Percentiles rank a stretch among this genome's conserved stretches.
Evolutionary conservation across 2,329 filamentous ascomycete genomes (phyloP).

Genomic region (Sporothrix brunneoviolacea): DNA sequence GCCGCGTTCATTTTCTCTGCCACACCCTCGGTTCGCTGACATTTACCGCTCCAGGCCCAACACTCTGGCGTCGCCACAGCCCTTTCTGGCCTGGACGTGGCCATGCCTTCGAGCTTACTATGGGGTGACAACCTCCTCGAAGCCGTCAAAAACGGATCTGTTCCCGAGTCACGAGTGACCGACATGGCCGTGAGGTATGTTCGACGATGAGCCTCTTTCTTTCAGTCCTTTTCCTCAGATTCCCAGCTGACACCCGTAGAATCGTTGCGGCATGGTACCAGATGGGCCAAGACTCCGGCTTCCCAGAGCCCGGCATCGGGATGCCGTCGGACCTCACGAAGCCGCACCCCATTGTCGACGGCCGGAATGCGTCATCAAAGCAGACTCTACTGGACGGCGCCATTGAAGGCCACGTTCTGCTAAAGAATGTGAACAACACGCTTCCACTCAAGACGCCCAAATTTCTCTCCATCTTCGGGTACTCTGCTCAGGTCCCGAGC

Average conservation of each 20-base stretch:
- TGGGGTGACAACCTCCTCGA: slow-evolving; percentile 50
- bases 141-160: slow-evolving; percentile 54
- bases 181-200: slow-evolving; percentile 22
- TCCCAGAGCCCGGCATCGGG: slow-evolving; percentile 42
- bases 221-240: slow-evolving; percentile 18
- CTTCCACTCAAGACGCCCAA: slow-evolving; percentile 47
- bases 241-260: slow-evolving; percentile 20
- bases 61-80: slow-evolving; percentile 56
- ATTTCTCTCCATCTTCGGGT: slow-evolving; percentile 54
- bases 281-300: slow-evolving; percentile 43
- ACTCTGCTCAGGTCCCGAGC: slow-evolving; percentile 46
- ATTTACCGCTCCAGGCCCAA: slow-evolving; percentile 49
- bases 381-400: slow-evolving; percentile 46
- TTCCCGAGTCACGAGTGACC: slow-evolving; percentile 46
- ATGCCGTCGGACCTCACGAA: slow-evolving; percentile 42
- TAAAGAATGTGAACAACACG: slow-evolving; percentile 52
- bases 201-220: not conserved
- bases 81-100: slow-evolving; percentile 63
- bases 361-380: slow-evolving; percentile 40
- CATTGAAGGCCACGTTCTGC: slow-evolving; percentile 56
- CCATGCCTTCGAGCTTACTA: slow-evolving; percentile 49
- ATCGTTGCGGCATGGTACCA: slow-evolving; percentile 51
- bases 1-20: too few species aligned
- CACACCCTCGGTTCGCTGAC: too few species aligned
- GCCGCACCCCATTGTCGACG: slow-evolving; percentile 49